Evolutionary conservation across 1,284 basidiomycete genomes (phyloP), one percentile per base, ranked within the genome.

Genomic region (Ganoderma leucocontextum): DNA sequence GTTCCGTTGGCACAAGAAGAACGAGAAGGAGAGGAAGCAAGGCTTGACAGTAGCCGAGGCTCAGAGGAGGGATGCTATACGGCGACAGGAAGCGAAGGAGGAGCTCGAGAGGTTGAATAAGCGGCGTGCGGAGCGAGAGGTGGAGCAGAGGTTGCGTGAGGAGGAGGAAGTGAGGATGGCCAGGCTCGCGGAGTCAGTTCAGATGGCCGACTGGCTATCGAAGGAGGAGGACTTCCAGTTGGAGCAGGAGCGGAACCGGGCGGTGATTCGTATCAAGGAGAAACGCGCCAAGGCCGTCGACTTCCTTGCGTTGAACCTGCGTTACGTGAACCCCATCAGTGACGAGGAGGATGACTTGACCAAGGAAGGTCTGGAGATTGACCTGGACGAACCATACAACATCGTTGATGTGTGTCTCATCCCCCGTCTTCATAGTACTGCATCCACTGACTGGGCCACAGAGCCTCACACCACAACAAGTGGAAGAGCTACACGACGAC

Each of bases 1-100:
- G 79, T 99, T 99, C 81, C 90, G 93, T 68, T 99, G 98, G 98
- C 95, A 96, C 81, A 99, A 99, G 86, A 99, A 99, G 84, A 89
- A 91, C 44, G 97, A 99, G 79, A 96, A 96, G 82, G 98, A 99
- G 79, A 88, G 90, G 77, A 98, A 97, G 80, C 83, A 90, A 67
- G 98, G 98, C 1, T 77, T 99, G 66, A 89, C 91, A 1, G 77
- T 91, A 0, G 91, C 90, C 1, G 97, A 99, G 77, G 87, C 94
- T 2, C 91, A 93, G 70, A 85, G 86, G 71, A 88, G 89, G 73
- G 98, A 99, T 81, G 91, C 91, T 3, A 80, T 94, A 33, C 83
- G 97, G 63, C 86, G 93, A 39, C 88, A 93, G 73, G 98, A 99
- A 77, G 96, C 97, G 1, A 95, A 95, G 82, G 96, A 98, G 76